Evolutionary conservation across 202 grass and related monocot genomes (phyloP).

Genomic region (Panicum hallii): DNA sequence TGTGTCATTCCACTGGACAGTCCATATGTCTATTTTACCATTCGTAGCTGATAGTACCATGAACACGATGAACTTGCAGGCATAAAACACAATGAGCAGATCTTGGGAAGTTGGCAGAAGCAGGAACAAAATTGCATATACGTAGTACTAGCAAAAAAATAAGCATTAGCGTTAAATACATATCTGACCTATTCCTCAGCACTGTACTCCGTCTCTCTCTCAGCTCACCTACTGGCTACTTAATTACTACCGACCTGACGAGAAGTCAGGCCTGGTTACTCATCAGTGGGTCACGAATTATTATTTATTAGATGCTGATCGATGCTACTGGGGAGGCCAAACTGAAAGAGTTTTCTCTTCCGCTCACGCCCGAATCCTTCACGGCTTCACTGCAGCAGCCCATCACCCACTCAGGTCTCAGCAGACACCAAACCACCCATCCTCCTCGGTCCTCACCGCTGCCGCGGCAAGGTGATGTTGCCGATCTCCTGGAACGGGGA

Average conservation of each 20-base stretch:
- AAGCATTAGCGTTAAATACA: slow-evolving; percentile 50
- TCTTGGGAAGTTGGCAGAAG: slow-evolving; percentile 15
- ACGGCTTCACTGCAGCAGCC: slow-evolving; percentile 23
- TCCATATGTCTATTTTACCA: no score
- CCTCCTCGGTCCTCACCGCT: slow-evolving; percentile 38
- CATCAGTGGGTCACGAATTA: slow-evolving; percentile 8
- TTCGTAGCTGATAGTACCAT: no score
- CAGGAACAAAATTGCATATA: slow-evolving; percentile 56
- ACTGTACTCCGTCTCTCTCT: slow-evolving; percentile 42
- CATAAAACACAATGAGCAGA: neutral
- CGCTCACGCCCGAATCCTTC: slow-evolving; percentile 37
- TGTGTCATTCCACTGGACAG: no score
- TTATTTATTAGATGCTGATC: slow-evolving; percentile 45
- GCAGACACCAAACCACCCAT: neutral
- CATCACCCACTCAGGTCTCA: neutral
- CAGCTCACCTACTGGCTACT: slow-evolving; percentile 34
- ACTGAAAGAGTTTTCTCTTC: slow-evolving; percentile 35
- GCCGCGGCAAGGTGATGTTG: slow-evolving; percentile 58
- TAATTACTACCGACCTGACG: slow-evolving; percentile 46
- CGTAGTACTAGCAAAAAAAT: slow-evolving; percentile 30
- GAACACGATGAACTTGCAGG: neutral
- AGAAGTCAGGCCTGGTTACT: slow-evolving; percentile 49
- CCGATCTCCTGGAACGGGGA: slow-evolving; percentile 72
- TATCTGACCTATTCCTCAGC: slow-evolving; percentile 42
- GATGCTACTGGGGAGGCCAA: slow-evolving; percentile 37